Conservation (phyloP, 2,329 filamentous ascomycete species). For the Verticillium longisporum region DNA sequence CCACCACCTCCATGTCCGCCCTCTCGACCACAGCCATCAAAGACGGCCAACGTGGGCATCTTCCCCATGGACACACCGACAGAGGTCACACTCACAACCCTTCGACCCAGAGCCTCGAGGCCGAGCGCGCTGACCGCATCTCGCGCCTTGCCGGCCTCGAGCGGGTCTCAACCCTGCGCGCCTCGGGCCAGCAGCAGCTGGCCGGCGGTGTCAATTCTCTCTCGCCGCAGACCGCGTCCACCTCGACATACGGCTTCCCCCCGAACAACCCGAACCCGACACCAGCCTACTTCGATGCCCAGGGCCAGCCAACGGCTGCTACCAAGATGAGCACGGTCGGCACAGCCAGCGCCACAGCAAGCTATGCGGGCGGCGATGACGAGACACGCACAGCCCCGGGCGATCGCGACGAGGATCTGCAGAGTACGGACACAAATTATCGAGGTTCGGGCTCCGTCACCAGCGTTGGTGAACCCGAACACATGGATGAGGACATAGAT, state of each 20-base stretch:
- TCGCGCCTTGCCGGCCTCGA: conserved; percentile 90
- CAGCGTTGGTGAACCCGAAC: conserved; percentile 37
- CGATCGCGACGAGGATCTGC: conserved; percentile 58
- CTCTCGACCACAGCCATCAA: conserved; percentile 94
- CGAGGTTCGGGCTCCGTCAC: conserved; percentile 53
- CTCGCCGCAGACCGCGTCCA: conserved; percentile 43
- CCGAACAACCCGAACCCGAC: conserved; percentile 31
- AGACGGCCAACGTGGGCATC: conserved; percentile 83
- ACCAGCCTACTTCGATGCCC: conserved; percentile 75
- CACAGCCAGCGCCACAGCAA: conserved; percentile 80
- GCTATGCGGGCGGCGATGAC: conserved; percentile 50
- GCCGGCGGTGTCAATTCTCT: conserved; percentile 27
- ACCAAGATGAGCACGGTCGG: conserved; percentile 88
- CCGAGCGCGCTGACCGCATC: conserved; percentile 90
- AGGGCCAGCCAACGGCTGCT: conserved; percentile 56
- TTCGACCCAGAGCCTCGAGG: conserved; percentile 72
- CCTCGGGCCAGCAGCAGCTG: conserved; percentile 21
- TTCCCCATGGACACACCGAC: conserved; percentile 50
- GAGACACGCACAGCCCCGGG: conserved; percentile 44
- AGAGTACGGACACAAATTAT: conserved; percentile 60
- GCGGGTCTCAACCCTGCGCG: conserved; percentile 70
- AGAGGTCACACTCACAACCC: conserved; percentile 53
- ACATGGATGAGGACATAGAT: conserved; percentile 49
- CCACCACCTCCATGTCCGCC: conserved; percentile 84
- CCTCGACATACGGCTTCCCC: conserved; percentile 36